These are phyloP conservation scores for Apophysomyces ossiformis DNA, from an alignment of 371 early-diverging fungal species.

Conservation along the genomic window DNA sequence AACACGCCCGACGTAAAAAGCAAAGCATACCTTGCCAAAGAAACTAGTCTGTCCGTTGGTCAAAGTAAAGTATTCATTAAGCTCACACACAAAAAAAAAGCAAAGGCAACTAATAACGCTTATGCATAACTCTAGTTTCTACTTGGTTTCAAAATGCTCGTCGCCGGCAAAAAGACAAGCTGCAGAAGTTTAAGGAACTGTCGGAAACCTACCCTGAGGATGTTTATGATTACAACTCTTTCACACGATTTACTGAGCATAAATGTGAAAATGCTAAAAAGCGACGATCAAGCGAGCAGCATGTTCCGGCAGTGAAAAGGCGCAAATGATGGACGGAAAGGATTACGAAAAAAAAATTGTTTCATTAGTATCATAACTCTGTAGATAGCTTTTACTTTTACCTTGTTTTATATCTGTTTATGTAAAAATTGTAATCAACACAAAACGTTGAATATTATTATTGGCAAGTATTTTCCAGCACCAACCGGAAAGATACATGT, in stretches of 20 bases:
- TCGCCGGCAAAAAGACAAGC: constrained; percentile 37
- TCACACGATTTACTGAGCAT: constrained; percentile 22
- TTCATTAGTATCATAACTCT: not conserved
- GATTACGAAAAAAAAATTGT: not conserved
- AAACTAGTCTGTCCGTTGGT: constrained; percentile 29
- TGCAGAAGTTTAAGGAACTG: constrained; percentile 28
- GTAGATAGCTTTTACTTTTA: not conserved
- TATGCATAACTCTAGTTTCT: constrained; percentile 27
- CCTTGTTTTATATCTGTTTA: constrained; percentile 9
- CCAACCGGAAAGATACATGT: no score
- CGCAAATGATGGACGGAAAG: not conserved
- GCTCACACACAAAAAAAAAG: not conserved
- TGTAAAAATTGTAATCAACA: constrained; percentile 7
- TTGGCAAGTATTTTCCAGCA: not conserved
- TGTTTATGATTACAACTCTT: constrained; percentile 37
- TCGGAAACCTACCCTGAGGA: constrained; percentile 21
- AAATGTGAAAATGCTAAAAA: not conserved
- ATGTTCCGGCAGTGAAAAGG: not conserved
- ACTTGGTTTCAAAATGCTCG: constrained; percentile 55
- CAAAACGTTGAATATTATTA: not conserved
- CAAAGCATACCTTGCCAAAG: constrained; percentile 26
- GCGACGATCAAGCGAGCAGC: constrained; percentile 1
- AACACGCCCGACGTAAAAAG: constrained; percentile 29
- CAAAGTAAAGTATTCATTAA: constrained; percentile 33
- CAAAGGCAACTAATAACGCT: not conserved